Base-by-base conservation (phyloP, 2,329 filamentous ascomycete species). In the Penicillium crustosum region DNA sequence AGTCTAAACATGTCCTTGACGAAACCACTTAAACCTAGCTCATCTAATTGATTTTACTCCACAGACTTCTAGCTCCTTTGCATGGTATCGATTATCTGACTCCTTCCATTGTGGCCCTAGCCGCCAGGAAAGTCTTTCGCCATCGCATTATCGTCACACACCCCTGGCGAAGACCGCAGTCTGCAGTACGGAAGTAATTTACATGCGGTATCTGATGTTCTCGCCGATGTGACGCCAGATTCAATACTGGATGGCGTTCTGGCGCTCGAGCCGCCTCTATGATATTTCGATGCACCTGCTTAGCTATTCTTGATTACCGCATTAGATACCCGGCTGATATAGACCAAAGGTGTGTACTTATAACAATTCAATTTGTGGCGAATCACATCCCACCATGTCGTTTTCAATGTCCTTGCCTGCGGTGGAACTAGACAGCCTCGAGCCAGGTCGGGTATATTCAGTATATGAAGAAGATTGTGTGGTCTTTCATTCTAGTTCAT, bases 101-200 rank as follows among this genome's bases (percentile, higher is more conserved):
- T 0, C 93, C 94, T 0, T 89, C 91, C 1, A 83, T 97, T 27
- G 88, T 97, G 21, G 86, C 83, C 8, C 80, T 99, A 45, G 94
- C 94, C 6, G 87, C 89, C 2, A 86, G 86, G 60, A 97, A 97
- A 77, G 84, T 96, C 25, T 99, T 96, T 70, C 82, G 89, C 19
- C 94, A 99, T 76, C 87, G 92, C 9, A 86, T 99, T 33, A 75
- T 84, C 15, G 83, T 97, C 55, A 85, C 89, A 0, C 75, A n/a
- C 77, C 1, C 83, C 90, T 1, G 83, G 86, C 60, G 85, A 86
- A 57, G 94, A 97, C 77, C 83, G 92, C 48, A 97, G 92, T 72
- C 83, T 96, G 79, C 91, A 96, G 73, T 99, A 95, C 86, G 94
- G 94, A 0, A 97, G 93, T 73, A 86, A 89, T 53, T 65, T 89